Evolutionary conservation across 768 basidiomycete species (phyloP).

Genomic region (Pisolithus albus): DNA sequence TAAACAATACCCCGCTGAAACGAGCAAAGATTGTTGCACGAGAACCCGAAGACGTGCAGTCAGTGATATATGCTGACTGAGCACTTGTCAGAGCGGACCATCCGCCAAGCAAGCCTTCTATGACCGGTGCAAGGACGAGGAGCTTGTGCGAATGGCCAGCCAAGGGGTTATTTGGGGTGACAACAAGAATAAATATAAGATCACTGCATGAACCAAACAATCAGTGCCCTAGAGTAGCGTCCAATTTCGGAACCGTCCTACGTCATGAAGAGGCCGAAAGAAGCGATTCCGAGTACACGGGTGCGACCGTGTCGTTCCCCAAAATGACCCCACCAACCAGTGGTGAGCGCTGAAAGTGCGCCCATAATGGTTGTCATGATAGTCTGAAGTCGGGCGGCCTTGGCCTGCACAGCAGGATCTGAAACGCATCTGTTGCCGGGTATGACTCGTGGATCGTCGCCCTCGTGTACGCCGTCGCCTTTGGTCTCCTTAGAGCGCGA

Average conservation of each 20-base stretch:
- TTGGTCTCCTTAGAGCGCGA: slow-evolving; percentile 12
- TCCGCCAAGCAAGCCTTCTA: slow-evolving; percentile 79
- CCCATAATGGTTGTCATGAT: slow-evolving; percentile 75
- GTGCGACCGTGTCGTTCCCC: slow-evolving; percentile 76
- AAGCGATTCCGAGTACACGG: slow-evolving; percentile 57
- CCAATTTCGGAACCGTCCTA: slow-evolving; percentile 35
- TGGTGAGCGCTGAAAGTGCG: slow-evolving; percentile 70
- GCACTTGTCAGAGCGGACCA: slow-evolving; percentile 62
- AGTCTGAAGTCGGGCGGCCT: slow-evolving; percentile 69
- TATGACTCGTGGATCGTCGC: slow-evolving; percentile 33
- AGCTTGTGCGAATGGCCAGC: slow-evolving; percentile 64
- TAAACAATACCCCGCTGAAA: slow-evolving; percentile 68
- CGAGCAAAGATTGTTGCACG: slow-evolving; percentile 62
- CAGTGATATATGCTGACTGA: slow-evolving; percentile 62
- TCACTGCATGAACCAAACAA: slow-evolving; percentile 46
- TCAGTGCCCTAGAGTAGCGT: slow-evolving; percentile 13
- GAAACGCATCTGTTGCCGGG: slow-evolving; percentile 35
- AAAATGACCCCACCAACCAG: slow-evolving; percentile 81
- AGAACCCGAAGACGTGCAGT: slow-evolving; percentile 79
- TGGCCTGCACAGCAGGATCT: slow-evolving; percentile 55
- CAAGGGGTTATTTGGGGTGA: slow-evolving; percentile 52
- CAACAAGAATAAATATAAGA: slow-evolving; percentile 70
- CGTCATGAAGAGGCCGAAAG: slow-evolving; percentile 69
- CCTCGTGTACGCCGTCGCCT: slow-evolving; percentile 25
- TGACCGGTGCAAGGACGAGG: slow-evolving; percentile 67